Percentiles rank a stretch among this genome's conserved stretches.
phyloP scores from a whole-genome alignment of 768 basidiomycete genomes.

The Xerocomus potaroensis region DNA sequence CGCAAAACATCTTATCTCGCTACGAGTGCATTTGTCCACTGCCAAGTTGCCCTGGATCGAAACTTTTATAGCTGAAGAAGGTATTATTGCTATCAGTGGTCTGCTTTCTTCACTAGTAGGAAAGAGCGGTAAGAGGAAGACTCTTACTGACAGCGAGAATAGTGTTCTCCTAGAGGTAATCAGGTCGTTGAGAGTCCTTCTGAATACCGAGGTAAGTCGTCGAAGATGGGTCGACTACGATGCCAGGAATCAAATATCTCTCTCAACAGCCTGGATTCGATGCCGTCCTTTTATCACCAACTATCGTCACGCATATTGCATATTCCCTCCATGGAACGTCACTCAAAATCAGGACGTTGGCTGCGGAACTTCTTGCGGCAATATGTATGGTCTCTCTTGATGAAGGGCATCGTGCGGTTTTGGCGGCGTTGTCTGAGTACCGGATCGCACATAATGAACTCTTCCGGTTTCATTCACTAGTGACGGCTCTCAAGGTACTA shows the following conservation, averaged over 20 bases:
- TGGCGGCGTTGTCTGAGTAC: conserved; percentile 79
- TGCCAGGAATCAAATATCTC: not conserved
- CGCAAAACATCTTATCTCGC: conserved; percentile 71
- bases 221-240: not conserved
- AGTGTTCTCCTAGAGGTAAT: conserved; percentile 68
- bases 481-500: conserved; percentile 56
- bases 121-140: conserved; percentile 60
- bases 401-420: conserved; percentile 70
- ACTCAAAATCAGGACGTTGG: conserved; percentile 62
- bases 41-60: conserved; percentile 74
- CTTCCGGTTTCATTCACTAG: conserved; percentile 77
- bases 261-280: conserved; percentile 63
- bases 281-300: conserved; percentile 58
- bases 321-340: conserved; percentile 66
- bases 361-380: conserved; percentile 78
- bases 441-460: conserved; percentile 63
- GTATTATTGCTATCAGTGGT: conserved; percentile 57
- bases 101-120: conserved; percentile 60
- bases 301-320: conserved; percentile 65
- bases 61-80: conserved; percentile 62
- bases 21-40: conserved; percentile 84
- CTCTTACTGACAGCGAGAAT: conserved; percentile 60
- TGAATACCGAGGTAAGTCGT: conserved; percentile 73
- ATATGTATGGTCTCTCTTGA: conserved; percentile 69
- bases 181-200: conserved; percentile 74